Base-by-base conservation (phyloP, 495 filamentous ascomycete species). In the Neurospora sp. region DNA sequence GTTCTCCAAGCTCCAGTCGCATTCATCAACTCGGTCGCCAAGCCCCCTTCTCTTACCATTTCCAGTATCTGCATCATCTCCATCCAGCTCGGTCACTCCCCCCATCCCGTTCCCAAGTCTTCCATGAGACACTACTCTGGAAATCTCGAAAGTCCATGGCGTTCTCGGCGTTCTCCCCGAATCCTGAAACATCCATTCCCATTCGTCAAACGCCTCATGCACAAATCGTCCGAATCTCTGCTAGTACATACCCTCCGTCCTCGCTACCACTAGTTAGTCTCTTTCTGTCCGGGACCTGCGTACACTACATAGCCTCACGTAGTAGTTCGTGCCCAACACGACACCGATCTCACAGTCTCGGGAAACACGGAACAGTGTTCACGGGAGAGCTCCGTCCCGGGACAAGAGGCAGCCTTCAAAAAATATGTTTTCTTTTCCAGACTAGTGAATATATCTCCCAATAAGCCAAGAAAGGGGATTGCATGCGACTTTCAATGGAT, bases 321-420 rank as follows among this genome's bases (percentile, higher is more conserved):
- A 28, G 2, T 28, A 31, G 13, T 34, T 62, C 28, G 34, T 66
- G 24, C 48, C 48, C 48, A 66, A 66, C 54, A 66, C 54, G 4
- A 17, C 73, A 70, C 73, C 73, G 72, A 78, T 78, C 71, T 73
- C 75, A 75, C 43, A 45, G 69, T 71, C 69, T 54, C 69, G 78
- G 78, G 75, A 54, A 72, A 59, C 21, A 59, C 48, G 21, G 54
- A 34, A 66, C 28, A 34, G 28, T 66, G 28, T 66, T 19, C 54
- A 34, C 11, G 13, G 24, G 4, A 54, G 31, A 13, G 48, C 48
- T 59, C 48, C 54, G 17, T 66, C 28, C 28, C 54, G 28, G 31
- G 54, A 31, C 24, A 24, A 36, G 71, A 66, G 54, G 54, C 54
- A 66, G 54, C 28, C 54, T 62, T 17, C 48, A 19, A 37, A 28